Conservation (phyloP, 2,329 filamentous ascomycete species). For the Karstenula rhodostoma region DNA sequence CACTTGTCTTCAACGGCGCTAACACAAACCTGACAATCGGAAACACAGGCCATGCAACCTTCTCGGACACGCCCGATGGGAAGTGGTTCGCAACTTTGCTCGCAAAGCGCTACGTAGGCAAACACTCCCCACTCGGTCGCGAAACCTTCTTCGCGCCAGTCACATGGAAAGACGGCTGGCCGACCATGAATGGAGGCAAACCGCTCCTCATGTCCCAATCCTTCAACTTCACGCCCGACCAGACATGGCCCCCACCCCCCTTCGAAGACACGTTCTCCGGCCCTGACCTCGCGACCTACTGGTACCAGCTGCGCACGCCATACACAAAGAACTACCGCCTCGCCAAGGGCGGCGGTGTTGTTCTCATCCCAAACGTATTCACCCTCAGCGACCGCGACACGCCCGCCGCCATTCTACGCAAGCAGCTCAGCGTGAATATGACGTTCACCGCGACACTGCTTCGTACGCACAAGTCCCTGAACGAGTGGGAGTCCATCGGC, state of each 20-base stretch:
- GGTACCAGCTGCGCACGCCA: slow-evolving; percentile 6
- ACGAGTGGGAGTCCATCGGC: background rate
- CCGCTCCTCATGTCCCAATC: background rate
- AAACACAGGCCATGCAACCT: background rate
- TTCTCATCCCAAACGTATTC: slow-evolving; percentile 2
- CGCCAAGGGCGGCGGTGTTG: background rate
- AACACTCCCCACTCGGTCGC: background rate
- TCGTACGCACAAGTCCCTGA: background rate
- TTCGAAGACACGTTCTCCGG: background rate
- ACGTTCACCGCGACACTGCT: slow-evolving; percentile 6
- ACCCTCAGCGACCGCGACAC: slow-evolving; percentile 7
- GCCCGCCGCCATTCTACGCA: slow-evolving; percentile 1
- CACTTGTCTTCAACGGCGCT: background rate
- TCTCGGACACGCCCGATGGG: background rate
- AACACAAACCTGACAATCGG: background rate
- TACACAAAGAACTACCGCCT: slow-evolving; percentile 6
- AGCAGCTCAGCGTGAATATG: slow-evolving; percentile 3
- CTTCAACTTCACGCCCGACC: background rate
- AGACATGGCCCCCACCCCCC: background rate
- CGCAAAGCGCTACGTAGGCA: background rate
- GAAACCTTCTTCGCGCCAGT: background rate
- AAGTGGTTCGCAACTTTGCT: slow-evolving; percentile 2
- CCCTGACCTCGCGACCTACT: background rate
- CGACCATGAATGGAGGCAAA: background rate
- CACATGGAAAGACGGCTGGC: background rate